Percentiles rank a stretch among this genome's conserved stretches.
phyloP scores from a whole-genome alignment of 257 asterid genomes.

The Jaltomata sinuosa region DNA sequence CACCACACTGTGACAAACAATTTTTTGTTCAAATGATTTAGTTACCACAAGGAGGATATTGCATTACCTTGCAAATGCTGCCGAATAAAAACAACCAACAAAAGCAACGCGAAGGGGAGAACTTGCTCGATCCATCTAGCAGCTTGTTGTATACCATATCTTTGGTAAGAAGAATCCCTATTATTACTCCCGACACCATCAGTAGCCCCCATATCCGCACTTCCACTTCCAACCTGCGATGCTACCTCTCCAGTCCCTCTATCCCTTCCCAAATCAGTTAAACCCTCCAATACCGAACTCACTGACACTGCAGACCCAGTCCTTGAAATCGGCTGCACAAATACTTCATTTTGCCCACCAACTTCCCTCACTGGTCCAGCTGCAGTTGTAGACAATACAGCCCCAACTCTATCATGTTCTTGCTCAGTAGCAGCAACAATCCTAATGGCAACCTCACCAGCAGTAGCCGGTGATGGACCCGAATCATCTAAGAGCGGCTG shows the following conservation, averaged over 20 bases:
- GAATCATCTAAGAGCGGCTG: slow-evolving; percentile 22
- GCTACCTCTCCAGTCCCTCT: slow-evolving; percentile 34
- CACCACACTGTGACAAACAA: not conserved
- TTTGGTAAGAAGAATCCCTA: slow-evolving; percentile 76
- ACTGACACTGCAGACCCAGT: slow-evolving; percentile 34
- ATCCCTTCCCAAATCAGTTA: too few species aligned
- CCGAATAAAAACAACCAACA: slow-evolving; percentile 69
- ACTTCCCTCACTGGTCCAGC: slow-evolving; percentile 18
- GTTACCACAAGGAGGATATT: not conserved
- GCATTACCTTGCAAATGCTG: slow-evolving; percentile 71
- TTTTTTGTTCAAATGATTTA: not conserved
- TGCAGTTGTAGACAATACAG: slow-evolving; percentile 17
- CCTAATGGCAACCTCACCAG: slow-evolving; percentile 59
- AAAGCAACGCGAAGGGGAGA: slow-evolving; percentile 70
- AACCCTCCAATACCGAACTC: too few species aligned
- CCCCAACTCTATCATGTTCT: slow-evolving; percentile 32
- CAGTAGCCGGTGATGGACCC: slow-evolving; percentile 16
- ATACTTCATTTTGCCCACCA: slow-evolving; percentile 22
- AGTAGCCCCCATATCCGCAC: slow-evolving; percentile 23
- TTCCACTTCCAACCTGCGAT: slow-evolving; percentile 15
- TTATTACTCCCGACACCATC: slow-evolving; percentile 38
- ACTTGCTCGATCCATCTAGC: slow-evolving; percentile 83
- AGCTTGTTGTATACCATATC: slow-evolving; percentile 81
- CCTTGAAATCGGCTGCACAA: slow-evolving; percentile 38
- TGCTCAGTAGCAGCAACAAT: slow-evolving; percentile 43